Evolutionary conservation across 1,284 basidiomycete species (phyloP).

Genomic region (Ustilago sp.): DNA sequence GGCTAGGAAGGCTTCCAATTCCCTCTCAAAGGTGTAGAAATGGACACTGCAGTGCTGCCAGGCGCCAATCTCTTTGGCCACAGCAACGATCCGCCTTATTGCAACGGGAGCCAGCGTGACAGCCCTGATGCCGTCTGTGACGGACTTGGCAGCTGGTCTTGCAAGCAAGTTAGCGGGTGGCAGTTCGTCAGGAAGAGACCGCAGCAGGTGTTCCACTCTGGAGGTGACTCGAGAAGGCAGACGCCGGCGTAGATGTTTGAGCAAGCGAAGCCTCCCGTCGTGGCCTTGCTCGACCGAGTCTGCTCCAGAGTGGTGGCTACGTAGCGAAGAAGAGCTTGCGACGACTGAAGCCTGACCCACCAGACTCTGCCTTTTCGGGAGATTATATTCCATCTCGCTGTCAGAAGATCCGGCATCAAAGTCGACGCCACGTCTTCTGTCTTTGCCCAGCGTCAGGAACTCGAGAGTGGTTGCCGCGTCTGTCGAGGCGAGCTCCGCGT

Average conservation of each 20-base stretch:
- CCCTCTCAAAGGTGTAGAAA: conserved; percentile 49
- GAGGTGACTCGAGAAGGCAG: conserved; percentile 30
- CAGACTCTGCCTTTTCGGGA: background rate
- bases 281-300: background rate
- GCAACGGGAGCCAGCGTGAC: conserved; percentile 18
- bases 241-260: conserved; percentile 42
- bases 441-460: conserved; percentile 46
- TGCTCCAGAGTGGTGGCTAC: conserved; percentile 3
- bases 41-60: conserved; percentile 59
- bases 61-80: conserved; percentile 49
- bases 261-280: conserved; percentile 29
- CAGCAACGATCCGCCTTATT: conserved; percentile 29
- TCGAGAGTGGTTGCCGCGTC: conserved; percentile 49
- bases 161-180: conserved; percentile 42
- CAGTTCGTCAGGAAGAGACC: conserved; percentile 29
- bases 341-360: background rate
- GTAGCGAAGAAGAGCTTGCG: conserved; percentile 8
- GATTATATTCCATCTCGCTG: conserved; percentile 25
- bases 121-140: conserved; percentile 36
- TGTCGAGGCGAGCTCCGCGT: conserved; percentile 43
- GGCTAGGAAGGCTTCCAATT: conserved; percentile 40
- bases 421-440: conserved; percentile 37
- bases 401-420: conserved; percentile 37
- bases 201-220: conserved; percentile 29
- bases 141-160: conserved; percentile 20